Conservation (phyloP, 176 grass and related monocot genomes). For the Microstegium vimineum region DNA sequence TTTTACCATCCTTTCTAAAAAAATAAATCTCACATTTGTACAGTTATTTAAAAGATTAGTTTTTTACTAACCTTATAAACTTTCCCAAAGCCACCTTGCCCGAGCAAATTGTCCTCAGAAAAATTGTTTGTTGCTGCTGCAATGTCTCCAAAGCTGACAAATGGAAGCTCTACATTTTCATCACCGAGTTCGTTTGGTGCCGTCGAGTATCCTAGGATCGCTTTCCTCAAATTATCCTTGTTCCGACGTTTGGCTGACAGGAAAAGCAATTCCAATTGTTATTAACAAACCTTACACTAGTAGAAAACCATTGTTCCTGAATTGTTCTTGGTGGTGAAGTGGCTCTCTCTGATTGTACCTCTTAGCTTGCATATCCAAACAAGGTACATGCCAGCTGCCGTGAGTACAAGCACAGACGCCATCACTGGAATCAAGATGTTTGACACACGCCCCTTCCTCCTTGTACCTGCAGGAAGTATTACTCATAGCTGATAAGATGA, state of each 20-base stretch:
- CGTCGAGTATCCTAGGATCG: not conserved
- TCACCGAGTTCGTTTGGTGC: not conserved
- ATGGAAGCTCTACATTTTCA: constrained; percentile 33
- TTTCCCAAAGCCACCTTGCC: constrained; percentile 48
- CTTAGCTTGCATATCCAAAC: not conserved
- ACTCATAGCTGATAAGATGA: not conserved
- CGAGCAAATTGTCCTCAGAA: constrained; percentile 25
- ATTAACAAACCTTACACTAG: not conserved
- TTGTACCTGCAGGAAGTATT: not conserved
- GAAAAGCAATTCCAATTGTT: not conserved
- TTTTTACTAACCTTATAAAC: constrained; percentile 42
- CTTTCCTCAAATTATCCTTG: not conserved
- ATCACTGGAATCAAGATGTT: not conserved
- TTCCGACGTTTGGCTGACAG: not conserved
- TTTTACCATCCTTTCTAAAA: no score
- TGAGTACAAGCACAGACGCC: not conserved
- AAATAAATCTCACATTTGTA: not conserved
- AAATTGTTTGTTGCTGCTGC: constrained; percentile 44
- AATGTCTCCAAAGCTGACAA: constrained; percentile 40
- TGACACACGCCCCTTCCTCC: not conserved
- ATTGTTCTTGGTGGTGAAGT: not conserved
- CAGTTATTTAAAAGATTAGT: not conserved
- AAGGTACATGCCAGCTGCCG: not conserved
- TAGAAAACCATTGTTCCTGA: not conserved
- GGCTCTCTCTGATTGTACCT: not conserved